These are phyloP conservation scores for Phytomonas sp. DNA, from an alignment of 208 protist genomes.

Conservation along the genomic window DNA sequence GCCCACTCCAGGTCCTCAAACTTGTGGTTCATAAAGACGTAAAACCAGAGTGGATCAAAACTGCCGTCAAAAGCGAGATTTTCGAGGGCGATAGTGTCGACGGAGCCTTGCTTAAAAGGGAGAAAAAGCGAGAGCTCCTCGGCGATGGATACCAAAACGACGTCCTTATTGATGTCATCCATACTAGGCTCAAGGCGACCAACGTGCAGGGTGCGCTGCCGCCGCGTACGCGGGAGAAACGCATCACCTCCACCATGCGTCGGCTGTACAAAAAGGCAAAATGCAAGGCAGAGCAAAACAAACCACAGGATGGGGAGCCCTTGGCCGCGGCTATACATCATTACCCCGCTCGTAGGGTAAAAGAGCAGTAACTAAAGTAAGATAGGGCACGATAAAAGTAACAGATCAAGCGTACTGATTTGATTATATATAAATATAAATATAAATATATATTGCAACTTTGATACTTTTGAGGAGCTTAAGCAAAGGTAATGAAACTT, in stretches of 20 bases:
- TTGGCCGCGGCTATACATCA: not conserved
- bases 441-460: not conserved
- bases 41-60: slow-evolving; percentile 73
- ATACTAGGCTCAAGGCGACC: slow-evolving; percentile 35
- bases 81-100: slow-evolving; percentile 8
- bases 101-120: slow-evolving; percentile 8
- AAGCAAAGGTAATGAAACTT: not conserved
- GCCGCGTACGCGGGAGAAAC: slow-evolving; percentile 17
- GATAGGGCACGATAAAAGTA: not conserved
- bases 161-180: slow-evolving; percentile 20
- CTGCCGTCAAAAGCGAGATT: slow-evolving; percentile 52
- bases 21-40: slow-evolving; percentile 35
- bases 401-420: not conserved
- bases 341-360: not conserved
- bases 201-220: slow-evolving; percentile 32
- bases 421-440: not conserved
- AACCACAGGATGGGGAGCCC: not conserved
- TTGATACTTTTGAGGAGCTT: not conserved
- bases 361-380: not conserved
- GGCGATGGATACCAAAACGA: slow-evolving; percentile 46
- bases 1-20: slow-evolving; percentile 61
- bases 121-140: slow-evolving; percentile 20
- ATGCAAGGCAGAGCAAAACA: slow-evolving; percentile 15
- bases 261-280: not conserved
- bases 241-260: not conserved